Evolutionary conservation across 1,284 basidiomycete genomes (phyloP).

Genomic region (Inonotus hispidus): DNA sequence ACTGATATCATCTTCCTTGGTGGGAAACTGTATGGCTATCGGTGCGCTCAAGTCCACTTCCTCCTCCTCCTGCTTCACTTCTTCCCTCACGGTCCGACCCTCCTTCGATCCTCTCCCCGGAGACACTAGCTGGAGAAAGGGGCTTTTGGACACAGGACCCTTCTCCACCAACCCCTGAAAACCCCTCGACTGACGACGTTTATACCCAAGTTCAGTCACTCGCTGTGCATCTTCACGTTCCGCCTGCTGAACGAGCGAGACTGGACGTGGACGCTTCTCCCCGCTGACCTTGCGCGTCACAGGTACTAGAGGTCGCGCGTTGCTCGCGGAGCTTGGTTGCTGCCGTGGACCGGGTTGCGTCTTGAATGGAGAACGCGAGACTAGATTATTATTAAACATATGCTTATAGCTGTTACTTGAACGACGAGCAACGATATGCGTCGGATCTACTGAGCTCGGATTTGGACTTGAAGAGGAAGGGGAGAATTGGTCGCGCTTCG

Average conservation of each 20-base stretch:
- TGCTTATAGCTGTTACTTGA: conserved; percentile 81
- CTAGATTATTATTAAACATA: conserved; percentile 75
- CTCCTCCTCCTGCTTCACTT: not conserved
- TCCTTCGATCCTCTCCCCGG: conserved; percentile 6
- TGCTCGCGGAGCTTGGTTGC: not conserved
- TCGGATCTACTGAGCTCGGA: conserved; percentile 31
- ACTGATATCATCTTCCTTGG: conserved; percentile 12
- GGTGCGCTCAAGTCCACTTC: conserved; percentile 4
- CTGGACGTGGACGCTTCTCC: conserved; percentile 65
- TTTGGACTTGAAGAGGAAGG: conserved; percentile 24
- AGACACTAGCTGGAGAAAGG: conserved; percentile 49
- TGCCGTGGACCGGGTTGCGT: conserved; percentile 41
- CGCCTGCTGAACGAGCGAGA: conserved; percentile 60
- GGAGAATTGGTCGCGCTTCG: conserved; percentile 51
- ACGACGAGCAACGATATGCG: conserved; percentile 45
- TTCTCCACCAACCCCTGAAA: conserved; percentile 71
- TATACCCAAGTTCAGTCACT: conserved; percentile 43
- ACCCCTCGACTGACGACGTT: conserved; percentile 69
- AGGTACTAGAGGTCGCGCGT: not conserved
- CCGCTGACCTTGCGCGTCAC: conserved; percentile 57
- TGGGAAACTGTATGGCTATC: conserved; percentile 15
- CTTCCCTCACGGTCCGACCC: not conserved
- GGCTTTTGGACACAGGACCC: conserved; percentile 80
- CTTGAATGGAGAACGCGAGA: conserved; percentile 88
- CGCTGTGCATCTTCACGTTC: conserved; percentile 70